Base-by-base conservation (phyloP, 495 filamentous ascomycete genomes). In the Penicillium steckii region DNA sequence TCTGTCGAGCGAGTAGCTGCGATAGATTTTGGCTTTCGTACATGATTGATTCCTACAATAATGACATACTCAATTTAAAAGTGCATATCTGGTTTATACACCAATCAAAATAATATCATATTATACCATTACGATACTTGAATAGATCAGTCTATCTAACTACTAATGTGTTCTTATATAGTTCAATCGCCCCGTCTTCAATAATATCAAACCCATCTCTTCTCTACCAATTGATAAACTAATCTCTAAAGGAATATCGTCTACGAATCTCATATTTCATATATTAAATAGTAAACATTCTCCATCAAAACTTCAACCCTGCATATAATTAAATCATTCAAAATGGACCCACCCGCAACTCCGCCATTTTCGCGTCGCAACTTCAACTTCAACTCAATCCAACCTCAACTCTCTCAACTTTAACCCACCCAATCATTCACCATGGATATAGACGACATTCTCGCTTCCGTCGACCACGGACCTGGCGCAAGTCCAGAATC, bases 391-490 rank as follows among this genome's bases (percentile, higher is more conserved):
- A 25, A 43, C 33, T 17, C 30, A n/a, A n/a, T 24, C 23, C 26
- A 27, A 32, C n/a, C 32, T n/a, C 17, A 6, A 37, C 15, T 17
- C 15, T 18, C 15, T n/a, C 13, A 35, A n/a, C 33, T 37, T 6
- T 7, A 37, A 15, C 8, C 15, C 13, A 37, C 33, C 33, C 13
- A 19, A 17, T 33, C 6, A 13, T 19, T 8, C 22, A 21, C 48
- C 38, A 94, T 93, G 87, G 91, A 96, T 60, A 95, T 96, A 62
- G 83, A 89, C 69, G 89, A 94, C 71, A 93, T 96, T 59, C 84
- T 96, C 54, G 85, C 82, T 67, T 85, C 89, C 58, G 86, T 93
- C 54, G 87, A 90, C 66, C 80, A 77, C 58, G 71, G 77, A 52
- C 69, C 78, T 48, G 70, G 80, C 60, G 66, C 76, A 51, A 79